Percentiles rank a stretch among this genome's conserved stretches.
Evolutionary conservation across 768 basidiomycete species (phyloP).

Genomic region (Pholiota microspora): DNA sequence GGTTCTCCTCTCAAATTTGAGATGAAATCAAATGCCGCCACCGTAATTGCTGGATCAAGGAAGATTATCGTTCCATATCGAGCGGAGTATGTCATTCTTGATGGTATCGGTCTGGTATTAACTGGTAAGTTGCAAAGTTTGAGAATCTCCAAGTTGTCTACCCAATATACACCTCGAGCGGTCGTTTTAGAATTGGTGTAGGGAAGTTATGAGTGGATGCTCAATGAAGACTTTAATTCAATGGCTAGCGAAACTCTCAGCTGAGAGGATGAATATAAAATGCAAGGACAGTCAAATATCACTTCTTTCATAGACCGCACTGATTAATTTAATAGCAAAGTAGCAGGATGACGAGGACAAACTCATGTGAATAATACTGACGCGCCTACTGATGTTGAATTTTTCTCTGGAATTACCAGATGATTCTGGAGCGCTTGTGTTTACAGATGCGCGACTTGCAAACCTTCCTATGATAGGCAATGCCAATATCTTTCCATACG

Average conservation of each 20-base stretch:
- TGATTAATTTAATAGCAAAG: slow-evolving; percentile 48
- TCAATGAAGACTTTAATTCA: slow-evolving; percentile 62
- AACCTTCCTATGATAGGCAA: slow-evolving; percentile 80
- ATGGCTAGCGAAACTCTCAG: slow-evolving; percentile 86
- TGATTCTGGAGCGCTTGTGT: slow-evolving; percentile 14
- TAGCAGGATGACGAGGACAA: slow-evolving; percentile 91
- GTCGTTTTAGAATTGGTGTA: slow-evolving; percentile 23
- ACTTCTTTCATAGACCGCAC: background rate
- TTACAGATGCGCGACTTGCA: slow-evolving; percentile 32
- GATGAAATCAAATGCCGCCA: slow-evolving; percentile 70
- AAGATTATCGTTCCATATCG: slow-evolving; percentile 83
- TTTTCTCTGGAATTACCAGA: slow-evolving; percentile 8
- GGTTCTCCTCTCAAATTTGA: background rate
- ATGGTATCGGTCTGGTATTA: too few relatives aligned
- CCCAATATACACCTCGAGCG: background rate
- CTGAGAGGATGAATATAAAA: slow-evolving; percentile 79
- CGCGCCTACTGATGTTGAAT: slow-evolving; percentile 27
- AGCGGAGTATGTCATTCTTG: slow-evolving; percentile 48
- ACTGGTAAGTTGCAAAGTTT: background rate
- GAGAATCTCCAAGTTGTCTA: slow-evolving; percentile 4
- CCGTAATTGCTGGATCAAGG: slow-evolving; percentile 60
- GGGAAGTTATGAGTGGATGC: slow-evolving; percentile 93
- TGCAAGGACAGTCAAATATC: slow-evolving; percentile 63
- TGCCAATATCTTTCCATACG: slow-evolving; percentile 86
- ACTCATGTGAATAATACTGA: slow-evolving; percentile 87